These are phyloP conservation scores for Pythium grandisporangium DNA, from an alignment of 352 stramenopile species.

Conservation along the genomic window DNA sequence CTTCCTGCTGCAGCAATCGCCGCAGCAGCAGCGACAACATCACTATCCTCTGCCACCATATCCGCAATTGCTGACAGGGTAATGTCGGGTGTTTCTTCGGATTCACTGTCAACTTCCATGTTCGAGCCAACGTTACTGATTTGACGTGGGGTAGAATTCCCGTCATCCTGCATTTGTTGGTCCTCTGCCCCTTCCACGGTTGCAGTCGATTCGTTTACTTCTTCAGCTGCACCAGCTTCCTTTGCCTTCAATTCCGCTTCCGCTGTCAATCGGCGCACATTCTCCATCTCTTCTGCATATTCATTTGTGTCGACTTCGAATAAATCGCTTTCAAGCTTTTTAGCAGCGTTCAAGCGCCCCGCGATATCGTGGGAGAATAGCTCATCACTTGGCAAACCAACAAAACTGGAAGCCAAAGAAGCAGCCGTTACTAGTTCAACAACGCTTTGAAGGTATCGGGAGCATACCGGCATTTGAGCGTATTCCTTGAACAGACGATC, in stretches of 20 bases:
- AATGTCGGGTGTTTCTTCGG: slow-evolving; percentile 65
- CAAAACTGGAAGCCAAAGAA: slow-evolving; percentile 42
- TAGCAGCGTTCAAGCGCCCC: slow-evolving; percentile 36
- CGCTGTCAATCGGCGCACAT: slow-evolving; percentile 23
- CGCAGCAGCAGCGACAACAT: slow-evolving; percentile 42
- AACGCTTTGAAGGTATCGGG: slow-evolving; percentile 80
- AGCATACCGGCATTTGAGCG: slow-evolving; percentile 63
- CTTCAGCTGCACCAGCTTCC: slow-evolving; percentile 10
- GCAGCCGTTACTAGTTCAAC: slow-evolving; percentile 71
- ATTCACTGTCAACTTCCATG: slow-evolving; percentile 82
- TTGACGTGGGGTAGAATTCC: slow-evolving; percentile 4
- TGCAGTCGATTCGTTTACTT: slow-evolving; percentile 6
- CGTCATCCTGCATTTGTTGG: slow-evolving; percentile 20
- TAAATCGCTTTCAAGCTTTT: slow-evolving; percentile 55
- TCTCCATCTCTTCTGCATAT: slow-evolving; percentile 52
- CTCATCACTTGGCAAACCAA: slow-evolving; percentile 33
- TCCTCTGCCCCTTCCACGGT: slow-evolving; percentile 3
- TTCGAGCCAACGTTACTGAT: slow-evolving; percentile 18
- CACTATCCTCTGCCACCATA: slow-evolving; percentile 78
- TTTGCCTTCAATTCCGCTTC: slow-evolving; percentile 33
- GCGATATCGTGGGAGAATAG: slow-evolving; percentile 39
- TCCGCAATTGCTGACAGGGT: slow-evolving; percentile 78
- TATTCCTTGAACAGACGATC: slow-evolving; percentile 76
- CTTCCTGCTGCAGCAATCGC: slow-evolving; percentile 35
- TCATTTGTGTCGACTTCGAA: slow-evolving; percentile 54